A percentile compares a stretch with the other conserved stretches of the same genome.
phyloP scores from a whole-genome alignment of 495 filamentous ascomycete genomes.

The Cercophora scortea region DNA sequence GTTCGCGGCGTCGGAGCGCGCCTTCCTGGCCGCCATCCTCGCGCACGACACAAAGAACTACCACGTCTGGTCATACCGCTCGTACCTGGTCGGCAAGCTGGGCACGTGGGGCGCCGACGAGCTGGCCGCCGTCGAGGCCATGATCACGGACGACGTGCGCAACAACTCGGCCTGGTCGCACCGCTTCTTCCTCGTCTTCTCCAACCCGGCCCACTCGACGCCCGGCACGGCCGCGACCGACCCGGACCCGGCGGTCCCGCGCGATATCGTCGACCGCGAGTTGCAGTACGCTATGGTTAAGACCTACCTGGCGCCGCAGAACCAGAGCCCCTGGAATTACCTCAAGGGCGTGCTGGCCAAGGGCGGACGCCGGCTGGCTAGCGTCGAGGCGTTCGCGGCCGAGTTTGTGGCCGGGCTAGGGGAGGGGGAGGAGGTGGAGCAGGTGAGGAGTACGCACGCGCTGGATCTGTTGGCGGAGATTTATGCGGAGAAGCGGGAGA shows the following conservation, averaged over 20 bases:
- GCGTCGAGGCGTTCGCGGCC: slow-evolving; percentile 55
- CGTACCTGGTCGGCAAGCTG: slow-evolving; percentile 85
- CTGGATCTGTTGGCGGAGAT: slow-evolving; percentile 83
- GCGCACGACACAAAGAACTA: slow-evolving; percentile 90
- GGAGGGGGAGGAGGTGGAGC: slow-evolving; percentile 33
- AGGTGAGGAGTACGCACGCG: slow-evolving; percentile 73
- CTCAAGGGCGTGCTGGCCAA: slow-evolving; percentile 67
- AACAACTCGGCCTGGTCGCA: slow-evolving; percentile 99
- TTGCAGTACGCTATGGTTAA: slow-evolving; percentile 61
- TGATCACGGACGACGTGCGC: slow-evolving; percentile 71
- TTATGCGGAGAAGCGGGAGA: slow-evolving; percentile 53
- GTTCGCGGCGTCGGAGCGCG: slow-evolving; percentile 48
- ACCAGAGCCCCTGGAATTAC: slow-evolving; percentile 90
- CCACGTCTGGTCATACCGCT: slow-evolving; percentile 94
- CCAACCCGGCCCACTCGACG: slow-evolving; percentile 45
- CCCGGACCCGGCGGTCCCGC: slow-evolving; percentile 42
- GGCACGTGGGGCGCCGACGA: slow-evolving; percentile 54
- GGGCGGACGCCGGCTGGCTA: slow-evolving; percentile 45
- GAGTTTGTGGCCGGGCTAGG: slow-evolving; percentile 53
- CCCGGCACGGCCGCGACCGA: slow-evolving; percentile 36
- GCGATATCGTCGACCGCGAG: slow-evolving; percentile 65
- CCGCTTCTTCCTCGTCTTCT: slow-evolving; percentile 84
- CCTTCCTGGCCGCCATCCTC: slow-evolving; percentile 77
- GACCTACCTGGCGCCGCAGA: slow-evolving; percentile 78
- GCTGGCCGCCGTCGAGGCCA: slow-evolving; percentile 55